Evolutionary conservation across 106 monocot species (phyloP), one percentile per base, ranked within the genome.

Genomic region (Apostasia ramifera): DNA sequence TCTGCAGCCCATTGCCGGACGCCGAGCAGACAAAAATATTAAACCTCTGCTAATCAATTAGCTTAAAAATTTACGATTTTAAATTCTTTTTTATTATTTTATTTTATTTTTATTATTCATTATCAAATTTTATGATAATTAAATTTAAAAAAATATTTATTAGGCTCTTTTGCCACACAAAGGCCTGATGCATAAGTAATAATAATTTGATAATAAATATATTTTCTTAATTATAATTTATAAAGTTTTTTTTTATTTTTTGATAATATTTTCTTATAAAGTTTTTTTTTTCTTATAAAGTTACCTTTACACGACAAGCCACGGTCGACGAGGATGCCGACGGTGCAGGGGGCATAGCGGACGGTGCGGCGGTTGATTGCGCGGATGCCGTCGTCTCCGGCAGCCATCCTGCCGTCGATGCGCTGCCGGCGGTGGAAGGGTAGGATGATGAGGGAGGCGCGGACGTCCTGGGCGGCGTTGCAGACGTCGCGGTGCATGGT

Each of bases 401-500:
- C 12, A 1, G 66, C 73, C 56, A 73, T 26, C 8, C 53, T 55
- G 10, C 73, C 73, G 42, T 73, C 73, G 13, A 73, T 53, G 8
- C 65, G 3, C 11, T 9, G 14, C 37, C 60, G 62, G 10, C 73
- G 61, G 61, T 65, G 64, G n/a, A 63, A 73, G 1, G 73, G 73
- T 10, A 73, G 9, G 40, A 73, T 65, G 4, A 61, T n/a, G 8
- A 73, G 42, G 7, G 64, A 53, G 1, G 73, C 53, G 0, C 54
- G 39, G n/a, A 66, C 8, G 12, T 73, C 73, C 51, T 66, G 64
- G 2, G 53, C 66, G 2, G 44, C 73, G 11, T 64, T 7, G 9
- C 15, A n/a, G 0, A 66, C 8, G 55, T 73, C 73, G 8, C 26
- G n/a, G 45, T 73, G 73, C 73, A 73, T 73, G 2, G 43, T 66